A percentile compares a stretch with the other conserved stretches of the same genome.
These are phyloP conservation scores for Vitis hybrid DNA, from an alignment of 177 flowering plant genomes.

Conservation along the genomic window DNA sequence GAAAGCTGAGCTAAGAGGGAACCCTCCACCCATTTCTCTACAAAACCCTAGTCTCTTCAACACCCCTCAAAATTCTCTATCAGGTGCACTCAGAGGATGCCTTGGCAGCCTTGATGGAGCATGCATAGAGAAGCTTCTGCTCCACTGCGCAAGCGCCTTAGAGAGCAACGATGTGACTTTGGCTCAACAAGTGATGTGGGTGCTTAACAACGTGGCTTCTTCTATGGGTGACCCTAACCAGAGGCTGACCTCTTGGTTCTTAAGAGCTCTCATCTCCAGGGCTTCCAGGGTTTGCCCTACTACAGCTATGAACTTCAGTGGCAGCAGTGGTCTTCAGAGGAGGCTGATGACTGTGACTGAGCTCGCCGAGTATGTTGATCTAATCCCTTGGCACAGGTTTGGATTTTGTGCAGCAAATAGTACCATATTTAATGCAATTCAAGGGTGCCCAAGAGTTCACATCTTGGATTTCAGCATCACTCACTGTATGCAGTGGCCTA, in stretches of 20 bases:
- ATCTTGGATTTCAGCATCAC: conserved; percentile 75
- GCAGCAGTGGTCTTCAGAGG: conserved; percentile 22
- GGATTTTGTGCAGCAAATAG: conserved; percentile 82
- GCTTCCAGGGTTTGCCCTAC: conserved; percentile 60
- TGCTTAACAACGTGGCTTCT: conserved; percentile 81
- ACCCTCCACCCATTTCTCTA: conserved; percentile 31
- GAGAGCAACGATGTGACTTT: conserved; percentile 70
- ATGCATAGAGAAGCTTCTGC: conserved; percentile 77
- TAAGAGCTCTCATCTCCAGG: conserved; percentile 67
- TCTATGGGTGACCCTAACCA: conserved; percentile 75
- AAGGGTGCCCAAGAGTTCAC: conserved; percentile 55
- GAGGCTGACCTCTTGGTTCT: conserved; percentile 67
- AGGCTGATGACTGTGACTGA: conserved; percentile 62
- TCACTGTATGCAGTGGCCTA: conserved; percentile 92
- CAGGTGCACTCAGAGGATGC: conserved; percentile 58
- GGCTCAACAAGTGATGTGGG: conserved; percentile 95
- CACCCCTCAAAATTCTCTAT: conserved; percentile 32
- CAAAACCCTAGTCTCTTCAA: conserved; percentile 41
- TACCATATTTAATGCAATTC: conserved; percentile 54
- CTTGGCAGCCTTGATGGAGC: conserved; percentile 76
- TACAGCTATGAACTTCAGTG: conserved; percentile 32
- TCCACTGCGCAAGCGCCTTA: conserved; percentile 77
- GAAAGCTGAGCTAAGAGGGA: conserved; percentile 51
- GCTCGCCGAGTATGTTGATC: conserved; percentile 75
- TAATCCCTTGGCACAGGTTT: conserved; percentile 84